Conservation (phyloP, 192 early-diverging fungal species). For the Coemansia sp. region DNA sequence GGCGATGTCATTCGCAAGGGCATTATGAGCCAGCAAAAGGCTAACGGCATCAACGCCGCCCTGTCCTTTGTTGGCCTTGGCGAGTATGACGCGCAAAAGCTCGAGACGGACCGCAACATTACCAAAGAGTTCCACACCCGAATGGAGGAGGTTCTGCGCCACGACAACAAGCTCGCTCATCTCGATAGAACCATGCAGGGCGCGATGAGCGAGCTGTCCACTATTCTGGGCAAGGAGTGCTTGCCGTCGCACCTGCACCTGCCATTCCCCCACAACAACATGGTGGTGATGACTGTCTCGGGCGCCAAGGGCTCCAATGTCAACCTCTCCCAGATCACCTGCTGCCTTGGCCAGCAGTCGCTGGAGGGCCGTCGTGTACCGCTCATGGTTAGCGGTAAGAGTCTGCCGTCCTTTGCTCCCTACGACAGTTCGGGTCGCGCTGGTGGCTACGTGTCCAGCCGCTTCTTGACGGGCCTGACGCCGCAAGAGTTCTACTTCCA, state of each 20-base stretch:
- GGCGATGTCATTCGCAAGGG: conserved; percentile 74
- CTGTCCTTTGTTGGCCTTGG: conserved; percentile 68
- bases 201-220: conserved; percentile 74
- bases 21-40: conserved; percentile 57
- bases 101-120: conserved; percentile 29
- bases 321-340: conserved; percentile 96
- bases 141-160: conserved; percentile 83
- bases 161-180: conserved; percentile 77
- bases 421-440: conserved; percentile 86
- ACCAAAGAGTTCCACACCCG: conserved; percentile 57
- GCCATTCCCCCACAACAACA: conserved; percentile 93
- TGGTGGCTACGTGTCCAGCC: conserved; percentile 93
- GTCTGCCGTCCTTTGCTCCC: conserved; percentile 87
- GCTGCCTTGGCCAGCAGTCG: conserved; percentile 95
- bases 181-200: conserved; percentile 86
- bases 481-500: conserved; percentile 91
- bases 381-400: conserved; percentile 95
- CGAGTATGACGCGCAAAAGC: conserved; percentile 39
- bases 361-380: conserved; percentile 97
- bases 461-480: conserved; percentile 97
- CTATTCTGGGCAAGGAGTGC: conserved; percentile 28
- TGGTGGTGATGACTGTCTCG: conserved; percentile 98
- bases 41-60: conserved; percentile 65
- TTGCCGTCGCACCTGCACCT: conserved; percentile 38
- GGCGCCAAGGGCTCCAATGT: conserved; percentile 96